Base-by-base conservation (phyloP, 2,329 filamentous ascomycete genomes). In the Aureobasidium mangrovei region DNA sequence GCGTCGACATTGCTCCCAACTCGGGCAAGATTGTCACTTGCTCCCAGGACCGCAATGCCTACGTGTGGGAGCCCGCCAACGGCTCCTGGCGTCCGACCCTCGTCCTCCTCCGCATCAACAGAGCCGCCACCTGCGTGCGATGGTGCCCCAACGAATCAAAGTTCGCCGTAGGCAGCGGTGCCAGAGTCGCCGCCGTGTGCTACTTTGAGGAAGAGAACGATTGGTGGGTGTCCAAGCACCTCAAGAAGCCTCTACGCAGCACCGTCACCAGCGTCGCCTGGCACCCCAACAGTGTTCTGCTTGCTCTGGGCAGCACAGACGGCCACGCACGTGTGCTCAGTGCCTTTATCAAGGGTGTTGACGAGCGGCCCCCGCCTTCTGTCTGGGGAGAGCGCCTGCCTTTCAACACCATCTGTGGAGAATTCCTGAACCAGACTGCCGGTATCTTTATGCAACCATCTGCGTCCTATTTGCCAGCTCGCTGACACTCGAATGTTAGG, bases 171-270 rank as follows among this genome's bases (percentile, higher is more conserved):
- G 93, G 93, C 57, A 96, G 91, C 29, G 93, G 93, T 58, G 93
- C 95, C 63, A 85, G 93, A 60, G 86, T 95, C 60, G 95, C 98
- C 65, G 90, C 93, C 39, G 81, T 97, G 63, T 98, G 93, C 78
- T 97, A 97, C 76, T 98, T 98, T 64, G 93, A 98, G 68, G 88
- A 95, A 70, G 93, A 98, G 72, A 96, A 98, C 72, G 91, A 98
- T 76, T 98, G 93, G 93, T 98, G 93, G 93, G 91, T 98, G 40
- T 96, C 91, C 36, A 98, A 98, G 79, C 93, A 98, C 73, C 75
- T 98, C 67, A 97, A 97, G 82, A 98, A 97, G 80, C 93, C 93
- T 24, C 95, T 98, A 65, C 87, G 91, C 62, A 95, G 90, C 69
- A 98, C 93, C 55, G 91, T 98, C 64, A 97, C 93, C 54, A 90